phyloP scores from a whole-genome alignment of 2,329 filamentous ascomycete genomes.

The Exophiala sideris region DNA sequence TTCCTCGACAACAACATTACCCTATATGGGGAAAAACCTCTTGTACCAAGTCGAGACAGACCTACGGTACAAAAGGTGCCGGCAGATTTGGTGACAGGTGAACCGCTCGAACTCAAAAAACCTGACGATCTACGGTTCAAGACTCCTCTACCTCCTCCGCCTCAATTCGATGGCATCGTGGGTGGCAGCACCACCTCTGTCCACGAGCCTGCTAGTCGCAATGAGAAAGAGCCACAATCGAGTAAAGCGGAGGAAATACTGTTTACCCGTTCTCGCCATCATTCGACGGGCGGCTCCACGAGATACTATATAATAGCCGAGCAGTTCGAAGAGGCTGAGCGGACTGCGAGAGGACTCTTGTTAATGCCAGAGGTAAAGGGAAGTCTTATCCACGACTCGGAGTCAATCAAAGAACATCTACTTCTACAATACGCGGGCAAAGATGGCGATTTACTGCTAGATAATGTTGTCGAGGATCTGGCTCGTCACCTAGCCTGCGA shows the following conservation, averaged over 20 bases:
- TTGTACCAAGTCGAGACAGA: slow-evolving; percentile 1
- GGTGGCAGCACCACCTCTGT: neutral
- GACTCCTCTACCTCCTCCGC: too few relatives aligned
- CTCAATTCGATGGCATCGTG: too few relatives aligned
- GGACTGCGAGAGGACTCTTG: slow-evolving; percentile 26
- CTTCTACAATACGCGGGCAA: slow-evolving; percentile 58
- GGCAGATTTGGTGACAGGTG: slow-evolving; percentile 18
- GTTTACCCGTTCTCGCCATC: too few relatives aligned
- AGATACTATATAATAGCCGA: slow-evolving; percentile 24
- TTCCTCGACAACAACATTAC: slow-evolving; percentile 21
- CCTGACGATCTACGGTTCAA: too few relatives aligned
- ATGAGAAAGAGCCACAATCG: neutral
- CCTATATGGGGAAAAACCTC: slow-evolving; percentile 8
- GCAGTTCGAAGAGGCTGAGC: slow-evolving; percentile 25
- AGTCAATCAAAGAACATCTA: slow-evolving; percentile 54
- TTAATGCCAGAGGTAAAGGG: slow-evolving; percentile 10
- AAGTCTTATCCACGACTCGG: slow-evolving; percentile 41
- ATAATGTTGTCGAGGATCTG: slow-evolving; percentile 60
- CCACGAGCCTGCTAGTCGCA: neutral
- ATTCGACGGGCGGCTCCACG: too few relatives aligned
- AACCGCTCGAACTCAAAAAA: slow-evolving; percentile 3
- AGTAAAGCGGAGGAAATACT: too few relatives aligned
- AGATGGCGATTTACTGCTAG: slow-evolving; percentile 54
- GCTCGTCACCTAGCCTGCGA: slow-evolving; percentile 54
- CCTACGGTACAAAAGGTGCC: slow-evolving; percentile 16